Evolutionary conservation across 176 grass and related monocot genomes (phyloP).

Genomic region (Musa itinerans): DNA sequence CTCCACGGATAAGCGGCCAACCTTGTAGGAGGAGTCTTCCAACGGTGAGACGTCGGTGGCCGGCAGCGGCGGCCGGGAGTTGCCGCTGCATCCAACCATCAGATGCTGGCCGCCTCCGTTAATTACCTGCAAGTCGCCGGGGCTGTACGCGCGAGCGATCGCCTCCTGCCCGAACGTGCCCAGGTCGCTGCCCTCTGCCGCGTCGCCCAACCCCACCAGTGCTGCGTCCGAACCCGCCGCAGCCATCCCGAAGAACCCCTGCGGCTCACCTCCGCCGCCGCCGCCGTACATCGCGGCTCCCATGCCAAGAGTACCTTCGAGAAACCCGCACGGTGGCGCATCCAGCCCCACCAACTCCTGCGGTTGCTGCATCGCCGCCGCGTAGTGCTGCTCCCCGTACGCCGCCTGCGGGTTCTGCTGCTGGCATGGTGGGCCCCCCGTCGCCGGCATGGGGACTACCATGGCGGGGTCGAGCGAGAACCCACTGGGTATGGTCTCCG

Average conservation of each 20-base stretch:
- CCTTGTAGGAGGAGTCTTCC: conserved; percentile 71
- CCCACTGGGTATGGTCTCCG: conserved; percentile 11
- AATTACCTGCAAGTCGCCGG: conserved; percentile 38
- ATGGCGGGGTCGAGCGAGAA: conserved; percentile 7
- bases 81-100: conserved; percentile 41
- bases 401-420: neutral
- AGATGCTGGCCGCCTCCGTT: conserved; percentile 42
- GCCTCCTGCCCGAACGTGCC: conserved; percentile 26
- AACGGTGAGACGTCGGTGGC: conserved; percentile 28
- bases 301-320: neutral
- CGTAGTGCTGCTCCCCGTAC: neutral
- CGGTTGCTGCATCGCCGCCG: neutral
- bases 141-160: conserved; percentile 35
- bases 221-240: neutral
- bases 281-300: neutral
- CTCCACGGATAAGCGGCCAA: conserved; percentile 64
- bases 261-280: neutral
- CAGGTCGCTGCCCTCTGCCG: conserved; percentile 31
- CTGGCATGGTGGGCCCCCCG: neutral
- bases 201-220: conserved; percentile 19
- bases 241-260: conserved; percentile 16
- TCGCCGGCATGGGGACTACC: neutral
- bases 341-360: neutral
- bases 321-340: neutral
- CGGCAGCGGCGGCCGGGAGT: conserved; percentile 25